Conservation (phyloP, 2,329 filamentous ascomycete species). For the Thelonectria rubi region DNA sequence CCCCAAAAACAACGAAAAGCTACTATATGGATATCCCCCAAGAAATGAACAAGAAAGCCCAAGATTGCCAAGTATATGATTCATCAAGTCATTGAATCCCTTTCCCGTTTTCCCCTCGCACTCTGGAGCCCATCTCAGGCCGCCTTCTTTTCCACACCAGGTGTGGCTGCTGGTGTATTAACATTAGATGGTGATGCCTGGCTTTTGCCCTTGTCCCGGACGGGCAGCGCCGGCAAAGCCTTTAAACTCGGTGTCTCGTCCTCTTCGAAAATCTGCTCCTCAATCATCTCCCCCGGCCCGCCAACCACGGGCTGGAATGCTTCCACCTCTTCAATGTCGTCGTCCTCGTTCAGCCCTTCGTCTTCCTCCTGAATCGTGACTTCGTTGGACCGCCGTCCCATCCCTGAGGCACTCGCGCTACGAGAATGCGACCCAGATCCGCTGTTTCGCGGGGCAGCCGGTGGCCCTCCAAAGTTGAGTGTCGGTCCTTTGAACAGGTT, state of each 20-base stretch:
- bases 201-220: slow-evolving; percentile 22
- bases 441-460: slow-evolving; percentile 48
- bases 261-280: slow-evolving; percentile 59
- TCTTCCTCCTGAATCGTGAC: slow-evolving; percentile 76
- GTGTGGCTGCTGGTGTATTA: slow-evolving; percentile 16
- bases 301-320: slow-evolving; percentile 62
- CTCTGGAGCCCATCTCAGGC: slow-evolving; percentile 1
- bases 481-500: slow-evolving; percentile 85
- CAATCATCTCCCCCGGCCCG: slow-evolving; percentile 54
- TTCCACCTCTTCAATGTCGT: slow-evolving; percentile 67
- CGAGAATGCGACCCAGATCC: slow-evolving; percentile 57
- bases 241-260: slow-evolving; percentile 42
- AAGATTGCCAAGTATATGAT: slow-evolving; percentile 33
- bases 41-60: slow-evolving; percentile 9
- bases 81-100: slow-evolving; percentile 41
- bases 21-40: slow-evolving; percentile 18
- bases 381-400: slow-evolving; percentile 76
- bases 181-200: slow-evolving; percentile 12
- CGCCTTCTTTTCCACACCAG: slow-evolving; percentile 26
- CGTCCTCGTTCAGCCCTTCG: slow-evolving; percentile 57
- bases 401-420: slow-evolving; percentile 68
- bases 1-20: slow-evolving; percentile 15
- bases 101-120: slow-evolving; percentile 6
- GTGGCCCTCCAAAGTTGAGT: slow-evolving; percentile 61
- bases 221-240: slow-evolving; percentile 28